Evolutionary conservation across 352 stramenopile genomes (phyloP).

Genomic region (Phytopythium kandeliae): DNA sequence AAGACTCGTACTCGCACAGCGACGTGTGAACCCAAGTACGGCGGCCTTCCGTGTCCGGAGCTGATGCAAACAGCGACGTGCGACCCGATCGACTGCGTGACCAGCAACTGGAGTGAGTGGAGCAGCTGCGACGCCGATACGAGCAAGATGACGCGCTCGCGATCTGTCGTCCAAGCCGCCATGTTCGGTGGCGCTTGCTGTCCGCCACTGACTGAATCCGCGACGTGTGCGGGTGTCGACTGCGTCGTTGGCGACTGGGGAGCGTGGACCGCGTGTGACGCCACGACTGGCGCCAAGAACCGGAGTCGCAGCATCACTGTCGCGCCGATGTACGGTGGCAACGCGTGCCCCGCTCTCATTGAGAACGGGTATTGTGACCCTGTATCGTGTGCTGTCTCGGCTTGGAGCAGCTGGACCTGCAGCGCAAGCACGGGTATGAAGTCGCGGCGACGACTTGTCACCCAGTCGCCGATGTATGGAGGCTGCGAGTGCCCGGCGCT

Average conservation of each 20-base stretch:
- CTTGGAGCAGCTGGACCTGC: conserved; percentile 38
- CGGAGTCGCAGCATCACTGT: conserved; percentile 21
- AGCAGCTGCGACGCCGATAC: conserved; percentile 22
- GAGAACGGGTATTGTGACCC: conserved; percentile 29
- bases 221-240: conserved; percentile 27
- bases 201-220: conserved; percentile 15
- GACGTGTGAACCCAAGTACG: conserved; percentile 28
- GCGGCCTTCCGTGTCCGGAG: conserved; percentile 29
- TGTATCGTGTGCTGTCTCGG: conserved; percentile 36
- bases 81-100: conserved; percentile 46
- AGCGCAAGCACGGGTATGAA: conserved; percentile 22
- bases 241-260: conserved; percentile 30
- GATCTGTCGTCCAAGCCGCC: conserved; percentile 24
- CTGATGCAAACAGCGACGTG: conserved; percentile 31
- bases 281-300: conserved; percentile 19
- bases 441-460: conserved; percentile 25
- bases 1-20: conserved; percentile 32
- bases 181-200: conserved; percentile 30
- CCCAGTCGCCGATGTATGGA: conserved; percentile 25
- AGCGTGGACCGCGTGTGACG: conserved; percentile 26
- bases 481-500: conserved; percentile 24
- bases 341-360: conserved; percentile 18
- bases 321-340: conserved; percentile 30
- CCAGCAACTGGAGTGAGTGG: conserved; percentile 37
- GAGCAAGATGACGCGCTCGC: conserved; percentile 27